These are phyloP conservation scores for Willaertia magna DNA, from an alignment of 208 protist species.

Conservation along the genomic window DNA sequence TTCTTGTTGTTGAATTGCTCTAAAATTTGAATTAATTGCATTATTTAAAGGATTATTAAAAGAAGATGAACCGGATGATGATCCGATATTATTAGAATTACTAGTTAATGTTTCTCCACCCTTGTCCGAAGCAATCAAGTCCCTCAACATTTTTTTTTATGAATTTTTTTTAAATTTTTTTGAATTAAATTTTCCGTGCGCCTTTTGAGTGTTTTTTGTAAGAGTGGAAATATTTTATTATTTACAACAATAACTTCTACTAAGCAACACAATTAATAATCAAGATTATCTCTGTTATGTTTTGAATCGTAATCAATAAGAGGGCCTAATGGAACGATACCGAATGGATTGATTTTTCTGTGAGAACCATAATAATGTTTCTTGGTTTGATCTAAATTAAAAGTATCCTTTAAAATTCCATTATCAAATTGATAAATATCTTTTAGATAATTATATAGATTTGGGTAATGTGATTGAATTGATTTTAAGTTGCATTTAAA, in stretches of 20 bases:
- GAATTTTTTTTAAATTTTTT: too few relatives aligned
- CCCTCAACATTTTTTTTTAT: not conserved
- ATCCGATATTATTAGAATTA: too few relatives aligned
- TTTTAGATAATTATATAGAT: constrained; percentile 48
- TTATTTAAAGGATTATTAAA: not conserved
- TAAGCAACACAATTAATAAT: too few relatives aligned
- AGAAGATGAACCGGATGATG: not conserved
- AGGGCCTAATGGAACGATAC: constrained; percentile 56
- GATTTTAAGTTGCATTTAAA: constrained; percentile 65
- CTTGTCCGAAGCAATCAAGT: not conserved
- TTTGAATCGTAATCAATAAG: constrained; percentile 13
- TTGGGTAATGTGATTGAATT: constrained; percentile 52
- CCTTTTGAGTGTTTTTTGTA: too few relatives aligned
- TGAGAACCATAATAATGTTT: constrained; percentile 56
- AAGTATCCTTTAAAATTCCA: constrained; percentile 33
- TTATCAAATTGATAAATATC: constrained; percentile 59
- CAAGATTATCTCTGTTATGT: too few relatives aligned
- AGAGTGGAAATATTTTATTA: too few relatives aligned
- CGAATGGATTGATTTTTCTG: constrained; percentile 49
- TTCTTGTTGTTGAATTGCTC: not conserved
- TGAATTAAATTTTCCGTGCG: too few relatives aligned
- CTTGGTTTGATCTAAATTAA: constrained; percentile 69
- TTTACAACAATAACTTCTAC: too few relatives aligned
- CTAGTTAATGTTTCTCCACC: too few relatives aligned
- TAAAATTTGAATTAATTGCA: not conserved